Percentiles rank a stretch among this genome's conserved stretches.
Conservation (phyloP, 495 filamentous ascomycete species). For the Hypomontagnella monticulosa region DNA sequence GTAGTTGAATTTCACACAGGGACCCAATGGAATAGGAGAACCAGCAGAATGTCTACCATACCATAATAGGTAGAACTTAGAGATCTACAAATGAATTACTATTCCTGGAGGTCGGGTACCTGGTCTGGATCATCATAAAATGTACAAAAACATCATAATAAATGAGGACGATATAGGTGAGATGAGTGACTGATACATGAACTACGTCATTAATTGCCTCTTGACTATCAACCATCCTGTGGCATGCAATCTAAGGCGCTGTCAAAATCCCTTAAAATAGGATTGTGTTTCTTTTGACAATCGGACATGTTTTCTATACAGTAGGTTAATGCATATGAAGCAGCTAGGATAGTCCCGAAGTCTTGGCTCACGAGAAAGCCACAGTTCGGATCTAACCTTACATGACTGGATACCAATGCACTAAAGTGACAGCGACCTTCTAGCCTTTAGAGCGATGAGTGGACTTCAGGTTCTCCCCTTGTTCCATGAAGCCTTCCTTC, state of each 20-base stretch:
- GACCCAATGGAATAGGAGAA: background rate
- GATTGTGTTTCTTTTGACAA: background rate
- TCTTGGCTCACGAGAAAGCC: constrained; percentile 7
- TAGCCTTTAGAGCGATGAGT: too few relatives aligned
- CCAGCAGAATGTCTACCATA: background rate
- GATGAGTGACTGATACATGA: too few relatives aligned
- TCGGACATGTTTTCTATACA: too few relatives aligned
- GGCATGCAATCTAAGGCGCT: too few relatives aligned
- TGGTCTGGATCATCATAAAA: background rate
- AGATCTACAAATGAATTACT: constrained; percentile 5
- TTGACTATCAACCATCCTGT: too few relatives aligned
- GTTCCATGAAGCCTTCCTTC: constrained; percentile 11
- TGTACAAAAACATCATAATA: too few relatives aligned
- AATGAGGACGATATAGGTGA: too few relatives aligned
- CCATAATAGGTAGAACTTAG: background rate
- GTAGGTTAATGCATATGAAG: background rate
- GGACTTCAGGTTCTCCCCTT: background rate
- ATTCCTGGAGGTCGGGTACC: constrained; percentile 3
- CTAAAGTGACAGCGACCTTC: too few relatives aligned
- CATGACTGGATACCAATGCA: background rate
- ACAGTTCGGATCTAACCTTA: constrained; percentile 34
- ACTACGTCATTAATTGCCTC: too few relatives aligned
- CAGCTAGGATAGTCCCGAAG: constrained; percentile 28
- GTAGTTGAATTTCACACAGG: too few relatives aligned
- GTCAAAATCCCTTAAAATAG: background rate